These are phyloP conservation scores for Cornus controversa DNA, from an alignment of 148 eudicot species.

Conservation along the genomic window DNA sequence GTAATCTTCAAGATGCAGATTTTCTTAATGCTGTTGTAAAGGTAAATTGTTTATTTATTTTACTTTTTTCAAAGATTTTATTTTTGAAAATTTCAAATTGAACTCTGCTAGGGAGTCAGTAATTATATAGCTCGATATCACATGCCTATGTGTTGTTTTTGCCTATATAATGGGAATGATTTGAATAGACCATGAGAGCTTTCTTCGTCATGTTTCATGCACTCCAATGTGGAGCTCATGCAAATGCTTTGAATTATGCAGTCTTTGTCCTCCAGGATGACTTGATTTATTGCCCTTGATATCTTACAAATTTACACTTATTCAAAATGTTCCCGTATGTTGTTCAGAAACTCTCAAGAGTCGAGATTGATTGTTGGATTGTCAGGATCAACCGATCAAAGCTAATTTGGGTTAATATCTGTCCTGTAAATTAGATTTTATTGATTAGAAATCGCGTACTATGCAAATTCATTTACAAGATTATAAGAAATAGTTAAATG, in stretches of 20 bases:
- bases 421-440: too few relatives aligned
- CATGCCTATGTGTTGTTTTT: neutral
- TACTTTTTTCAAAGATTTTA: neutral
- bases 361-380: neutral
- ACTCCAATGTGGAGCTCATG: neutral
- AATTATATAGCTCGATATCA: too few relatives aligned
- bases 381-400: neutral
- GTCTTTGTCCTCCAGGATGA: neutral
- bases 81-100: neutral
- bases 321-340: neutral
- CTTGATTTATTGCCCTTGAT: neutral
- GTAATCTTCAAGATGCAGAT: constrained; percentile 65
- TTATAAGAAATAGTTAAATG: neutral
- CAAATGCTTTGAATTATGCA: neutral
- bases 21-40: constrained; percentile 91
- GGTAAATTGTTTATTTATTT: constrained; percentile 41
- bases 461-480: neutral
- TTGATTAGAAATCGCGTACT: too few relatives aligned
- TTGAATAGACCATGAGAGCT: neutral
- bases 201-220: neutral
- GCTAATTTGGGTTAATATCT: neutral
- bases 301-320: neutral
- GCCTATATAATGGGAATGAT: neutral
- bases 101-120: neutral
- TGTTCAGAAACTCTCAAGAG: neutral